Evolutionary conservation across 2,329 filamentous ascomycete genomes (phyloP).

Genomic region (Colletotrichum phormii): DNA sequence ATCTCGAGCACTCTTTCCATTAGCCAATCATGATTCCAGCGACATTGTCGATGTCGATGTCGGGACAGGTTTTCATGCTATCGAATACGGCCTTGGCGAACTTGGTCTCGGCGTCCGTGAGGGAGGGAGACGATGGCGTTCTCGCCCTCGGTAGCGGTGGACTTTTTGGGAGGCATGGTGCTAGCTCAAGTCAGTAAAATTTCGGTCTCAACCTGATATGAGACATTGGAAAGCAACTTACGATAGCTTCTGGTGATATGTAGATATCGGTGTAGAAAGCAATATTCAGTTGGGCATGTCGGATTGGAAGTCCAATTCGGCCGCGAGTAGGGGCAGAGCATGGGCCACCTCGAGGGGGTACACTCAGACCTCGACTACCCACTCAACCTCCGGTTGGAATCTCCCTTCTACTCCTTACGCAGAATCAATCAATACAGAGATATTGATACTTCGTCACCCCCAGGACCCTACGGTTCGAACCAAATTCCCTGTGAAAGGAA

Average conservation of each 20-base stretch:
- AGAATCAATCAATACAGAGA: too few relatives aligned
- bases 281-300: too few relatives aligned
- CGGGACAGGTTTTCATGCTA: constrained; percentile 53
- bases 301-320: too few relatives aligned
- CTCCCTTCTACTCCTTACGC: too few relatives aligned
- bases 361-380: too few relatives aligned
- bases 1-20: constrained; percentile 55
- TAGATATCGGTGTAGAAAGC: background rate
- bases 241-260: background rate
- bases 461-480: too few relatives aligned
- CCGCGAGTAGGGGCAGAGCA: too few relatives aligned
- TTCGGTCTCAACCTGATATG: background rate
- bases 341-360: too few relatives aligned
- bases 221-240: background rate
- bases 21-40: constrained; percentile 49
- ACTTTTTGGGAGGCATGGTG: constrained; percentile 49
- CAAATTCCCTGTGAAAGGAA: too few relatives aligned
- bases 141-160: constrained; percentile 33
- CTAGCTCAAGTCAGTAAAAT: background rate
- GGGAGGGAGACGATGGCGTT: constrained; percentile 38
- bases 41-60: constrained; percentile 55
- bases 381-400: too few relatives aligned
- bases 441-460: too few relatives aligned
- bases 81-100: constrained; percentile 56
- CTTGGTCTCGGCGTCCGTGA: constrained; percentile 50